Percentiles rank a stretch among this genome's conserved stretches.
These are phyloP conservation scores for Hsuehochloa calcarea DNA, from an alignment of 176 grass and related monocot genomes.

Conservation along the genomic window DNA sequence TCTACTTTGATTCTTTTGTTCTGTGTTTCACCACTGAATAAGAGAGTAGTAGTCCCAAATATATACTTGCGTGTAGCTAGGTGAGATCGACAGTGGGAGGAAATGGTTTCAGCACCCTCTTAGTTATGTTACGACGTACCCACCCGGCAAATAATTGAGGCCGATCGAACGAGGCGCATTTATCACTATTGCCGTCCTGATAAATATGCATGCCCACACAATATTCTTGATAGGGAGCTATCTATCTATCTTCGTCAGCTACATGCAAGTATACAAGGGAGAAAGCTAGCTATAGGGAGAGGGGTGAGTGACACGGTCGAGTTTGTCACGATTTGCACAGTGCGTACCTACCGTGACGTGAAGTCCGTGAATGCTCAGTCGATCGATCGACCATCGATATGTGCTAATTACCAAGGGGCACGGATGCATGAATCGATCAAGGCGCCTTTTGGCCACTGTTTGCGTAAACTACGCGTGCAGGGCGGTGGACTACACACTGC, in stretches of 20 bases:
- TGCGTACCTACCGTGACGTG: constrained; percentile 12
- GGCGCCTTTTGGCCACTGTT: background rate
- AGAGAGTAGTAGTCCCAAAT: background rate
- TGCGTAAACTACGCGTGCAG: background rate
- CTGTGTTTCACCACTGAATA: background rate
- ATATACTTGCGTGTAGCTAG: background rate
- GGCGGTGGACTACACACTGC: background rate
- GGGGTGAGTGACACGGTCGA: background rate
- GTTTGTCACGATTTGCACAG: constrained; percentile 23
- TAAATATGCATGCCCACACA: background rate
- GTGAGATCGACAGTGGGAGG: background rate
- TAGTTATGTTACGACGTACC: background rate
- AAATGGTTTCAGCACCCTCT: background rate
- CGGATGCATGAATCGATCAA: background rate
- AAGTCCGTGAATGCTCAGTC: background rate
- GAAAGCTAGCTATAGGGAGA: background rate
- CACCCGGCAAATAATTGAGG: background rate
- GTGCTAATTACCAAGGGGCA: background rate
- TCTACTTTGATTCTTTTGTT: background rate
- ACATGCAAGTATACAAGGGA: background rate
- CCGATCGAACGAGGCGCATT: background rate
- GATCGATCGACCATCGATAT: background rate
- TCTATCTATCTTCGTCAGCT: background rate
- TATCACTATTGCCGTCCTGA: background rate
- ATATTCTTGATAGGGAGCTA: constrained; percentile 8